These are phyloP conservation scores for Nicotiana benthamiana DNA, from an alignment of 257 asterid genomes.

Conservation along the genomic window DNA sequence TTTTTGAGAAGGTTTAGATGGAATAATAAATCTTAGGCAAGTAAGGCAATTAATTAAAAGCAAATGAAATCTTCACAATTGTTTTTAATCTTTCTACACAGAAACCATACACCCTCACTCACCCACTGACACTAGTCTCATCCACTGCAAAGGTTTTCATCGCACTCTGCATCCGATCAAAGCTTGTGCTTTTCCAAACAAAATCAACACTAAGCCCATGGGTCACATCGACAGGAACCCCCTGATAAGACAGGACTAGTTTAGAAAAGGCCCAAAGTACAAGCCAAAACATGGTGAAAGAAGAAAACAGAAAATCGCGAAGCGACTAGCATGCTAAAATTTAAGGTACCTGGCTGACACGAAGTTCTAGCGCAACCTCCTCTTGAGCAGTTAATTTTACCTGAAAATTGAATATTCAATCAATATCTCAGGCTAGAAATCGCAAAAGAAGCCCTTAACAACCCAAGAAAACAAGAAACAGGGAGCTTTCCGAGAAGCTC, in stretches of 20 bases:
- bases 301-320: background rate
- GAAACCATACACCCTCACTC: too few species aligned
- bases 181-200: conserved; percentile 99
- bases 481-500: background rate
- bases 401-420: conserved; percentile 42
- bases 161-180: conserved; percentile 98
- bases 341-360: conserved; percentile 70
- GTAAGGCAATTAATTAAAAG: background rate
- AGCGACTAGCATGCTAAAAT: too few species aligned
- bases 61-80: too few species aligned
- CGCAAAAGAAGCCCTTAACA: background rate
- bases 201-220: conserved; percentile 96
- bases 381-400: conserved; percentile 91
- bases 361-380: conserved; percentile 99
- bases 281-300: too few species aligned
- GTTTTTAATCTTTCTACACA: too few species aligned
- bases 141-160: conserved; percentile 99
- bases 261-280: too few species aligned
- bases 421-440: too few species aligned
- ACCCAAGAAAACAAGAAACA: background rate
- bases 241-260: conserved; percentile 40
- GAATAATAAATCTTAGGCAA: background rate
- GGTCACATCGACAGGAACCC: conserved; percentile 82
- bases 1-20: background rate
- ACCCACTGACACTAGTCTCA: conserved; percentile 99